phyloP scores from a whole-genome alignment of 2,329 filamentous ascomycete species.

The Ceratocystiopsis minuta region DNA sequence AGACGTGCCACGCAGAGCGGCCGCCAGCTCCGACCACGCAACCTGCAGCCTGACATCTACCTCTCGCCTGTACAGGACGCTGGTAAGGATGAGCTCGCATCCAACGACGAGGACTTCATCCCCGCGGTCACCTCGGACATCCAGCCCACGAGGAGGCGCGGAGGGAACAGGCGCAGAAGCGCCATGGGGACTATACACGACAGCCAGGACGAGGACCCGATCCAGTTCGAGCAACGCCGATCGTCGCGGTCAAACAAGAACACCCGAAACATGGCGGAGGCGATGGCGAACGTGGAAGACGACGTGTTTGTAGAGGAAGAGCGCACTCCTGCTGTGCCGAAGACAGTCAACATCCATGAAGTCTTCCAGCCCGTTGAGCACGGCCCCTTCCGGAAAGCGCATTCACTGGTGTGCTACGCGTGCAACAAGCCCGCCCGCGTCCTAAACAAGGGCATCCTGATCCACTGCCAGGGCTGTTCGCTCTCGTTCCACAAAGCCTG shows the following conservation, averaged over 20 bases:
- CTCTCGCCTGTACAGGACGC: constrained; percentile 2
- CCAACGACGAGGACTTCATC: constrained; percentile 12
- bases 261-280: constrained; percentile 29
- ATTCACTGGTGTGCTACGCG: constrained; percentile 53
- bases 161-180: not conserved
- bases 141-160: not conserved
- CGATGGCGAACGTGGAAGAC: constrained; percentile 32
- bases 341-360: constrained; percentile 52
- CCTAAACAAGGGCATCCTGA: constrained; percentile 46
- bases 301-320: constrained; percentile 27
- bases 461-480: constrained; percentile 85
- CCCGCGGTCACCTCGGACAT: constrained; percentile 14
- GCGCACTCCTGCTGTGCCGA: constrained; percentile 25
- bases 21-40: too few species aligned
- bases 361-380: constrained; percentile 42
- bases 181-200: not conserved
- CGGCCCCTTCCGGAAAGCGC: constrained; percentile 50
- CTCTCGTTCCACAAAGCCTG: constrained; percentile 69
- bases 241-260: constrained; percentile 29
- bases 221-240: constrained; percentile 34
- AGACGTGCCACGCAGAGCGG: too few species aligned
- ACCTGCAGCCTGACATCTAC: too few species aligned
- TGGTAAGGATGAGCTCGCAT: constrained; percentile 15
- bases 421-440: constrained; percentile 41
- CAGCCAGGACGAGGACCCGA: constrained; percentile 7